Evolutionary conservation across 768 basidiomycete species (phyloP), one percentile per base, ranked within the genome.

Genomic region (Lentinula boryana): DNA sequence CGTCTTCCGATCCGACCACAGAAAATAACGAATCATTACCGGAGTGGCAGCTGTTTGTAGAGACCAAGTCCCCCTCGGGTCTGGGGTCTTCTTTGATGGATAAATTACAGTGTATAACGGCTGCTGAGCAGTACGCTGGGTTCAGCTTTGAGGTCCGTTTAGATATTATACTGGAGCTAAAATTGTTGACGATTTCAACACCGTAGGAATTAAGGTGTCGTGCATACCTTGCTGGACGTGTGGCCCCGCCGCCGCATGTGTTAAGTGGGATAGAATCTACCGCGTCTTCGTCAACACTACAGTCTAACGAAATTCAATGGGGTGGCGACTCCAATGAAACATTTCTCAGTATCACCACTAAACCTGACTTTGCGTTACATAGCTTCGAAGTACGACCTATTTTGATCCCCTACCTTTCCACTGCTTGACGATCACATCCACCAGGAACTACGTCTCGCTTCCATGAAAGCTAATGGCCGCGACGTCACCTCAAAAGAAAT

Each of bases 111-210:
- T 73, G 68, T 43, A 76, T 84, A 49, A 70, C 72, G 4, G 71
- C 72, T 4, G 77, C 77, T 66, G 62, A 73, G 0, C 67, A 67
- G 49, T 80, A 73, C 60, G 66, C 52, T 18, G 63, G 48, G 9
- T 80, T 78, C 60, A 75, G 75, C 59, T 71, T 69, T 60, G 80
- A 82, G 74, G 81, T 81, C 55, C 56, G 76, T 36, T n/a, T n/a
- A 8, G 10, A 15, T 15, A 12, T 40, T 3, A 5, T 3, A 12
- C 27, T 12, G n/a, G 48, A 59, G 60, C 6, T 32, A 21, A 16
- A 44, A 43, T 35, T 44, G 23, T 60, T 56, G 15, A 56, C 60
- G 52, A 62, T 61, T 27, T 58, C 63, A 55, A 33, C 36, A 15
- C 23, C 15, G 12, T 68, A 82, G 80, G 80, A 82, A 61, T 73